A percentile compares a stretch with the other conserved stretches of the same genome.
Evolutionary conservation across 768 basidiomycete genomes (phyloP).

Genomic region (Scleroderma citrinum): DNA sequence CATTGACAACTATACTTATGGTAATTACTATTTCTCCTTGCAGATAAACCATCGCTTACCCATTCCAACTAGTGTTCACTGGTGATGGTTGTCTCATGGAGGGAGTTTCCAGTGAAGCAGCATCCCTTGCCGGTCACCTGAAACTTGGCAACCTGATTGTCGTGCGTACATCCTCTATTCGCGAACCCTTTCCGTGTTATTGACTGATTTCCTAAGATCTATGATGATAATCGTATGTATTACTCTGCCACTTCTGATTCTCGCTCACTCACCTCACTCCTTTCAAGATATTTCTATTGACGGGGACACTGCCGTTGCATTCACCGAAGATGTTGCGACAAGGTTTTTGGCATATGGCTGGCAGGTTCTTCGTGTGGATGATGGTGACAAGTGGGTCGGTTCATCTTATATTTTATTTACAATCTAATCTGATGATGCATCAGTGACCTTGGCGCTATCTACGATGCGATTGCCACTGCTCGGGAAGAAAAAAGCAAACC

Average conservation of each 20-base stretch:
- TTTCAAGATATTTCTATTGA: slow-evolving; percentile 88
- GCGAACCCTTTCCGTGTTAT: slow-evolving; percentile 6
- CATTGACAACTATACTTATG: slow-evolving; percentile 85
- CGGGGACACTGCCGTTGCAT: slow-evolving; percentile 85
- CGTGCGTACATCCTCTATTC: slow-evolving; percentile 40
- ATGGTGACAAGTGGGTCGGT: slow-evolving; percentile 62
- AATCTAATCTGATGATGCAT: slow-evolving; percentile 7
- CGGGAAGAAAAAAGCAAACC: slow-evolving; percentile 76
- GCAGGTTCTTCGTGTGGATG: slow-evolving; percentile 81
- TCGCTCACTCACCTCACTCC: slow-evolving; percentile 5
- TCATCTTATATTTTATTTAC: neutral
- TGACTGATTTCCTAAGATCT: slow-evolving; percentile 48
- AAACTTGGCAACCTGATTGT: slow-evolving; percentile 91
- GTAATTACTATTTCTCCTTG: slow-evolving; percentile 32
- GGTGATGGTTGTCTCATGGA: slow-evolving; percentile 98
- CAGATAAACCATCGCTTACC: slow-evolving; percentile 3
- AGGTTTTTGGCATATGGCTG: slow-evolving; percentile 91
- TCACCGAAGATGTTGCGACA: slow-evolving; percentile 89
- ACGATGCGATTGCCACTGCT: slow-evolving; percentile 72
- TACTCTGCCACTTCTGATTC: neutral
- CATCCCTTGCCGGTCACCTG: slow-evolving; percentile 89
- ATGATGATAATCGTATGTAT: slow-evolving; percentile 89
- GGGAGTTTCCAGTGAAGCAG: slow-evolving; percentile 90
- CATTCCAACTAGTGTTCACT: slow-evolving; percentile 56
- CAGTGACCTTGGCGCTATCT: slow-evolving; percentile 74